phyloP scores from a whole-genome alignment of 257 asterid species.

The Solanum medicagineum region DNA sequence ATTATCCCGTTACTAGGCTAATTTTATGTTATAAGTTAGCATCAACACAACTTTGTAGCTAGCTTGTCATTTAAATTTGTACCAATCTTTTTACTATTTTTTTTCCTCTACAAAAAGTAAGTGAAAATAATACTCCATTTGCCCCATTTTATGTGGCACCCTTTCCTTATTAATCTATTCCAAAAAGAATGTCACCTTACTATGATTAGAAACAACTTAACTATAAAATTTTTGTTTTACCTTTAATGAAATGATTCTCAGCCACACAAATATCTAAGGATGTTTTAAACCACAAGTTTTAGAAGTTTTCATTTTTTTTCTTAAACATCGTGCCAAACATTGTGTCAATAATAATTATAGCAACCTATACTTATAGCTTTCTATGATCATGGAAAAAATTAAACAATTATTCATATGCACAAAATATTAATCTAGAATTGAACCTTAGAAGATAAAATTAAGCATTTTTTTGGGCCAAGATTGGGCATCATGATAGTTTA shows the following conservation, averaged over 20 bases:
- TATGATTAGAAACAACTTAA: no score
- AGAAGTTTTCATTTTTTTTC: no score
- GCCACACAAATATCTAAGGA: no score
- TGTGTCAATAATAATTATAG: background rate
- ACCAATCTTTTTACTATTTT: background rate
- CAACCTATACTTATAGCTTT: background rate
- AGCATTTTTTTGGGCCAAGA: background rate
- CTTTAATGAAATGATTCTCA: no score
- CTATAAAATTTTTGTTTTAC: no score
- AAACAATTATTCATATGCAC: background rate
- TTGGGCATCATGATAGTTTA: background rate
- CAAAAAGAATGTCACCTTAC: no score
- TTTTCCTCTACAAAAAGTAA: background rate
- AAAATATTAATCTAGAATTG: background rate
- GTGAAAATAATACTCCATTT: background rate
- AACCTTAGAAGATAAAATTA: background rate
- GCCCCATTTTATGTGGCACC: no score
- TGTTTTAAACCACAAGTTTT: no score
- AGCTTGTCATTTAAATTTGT: background rate
- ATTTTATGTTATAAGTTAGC: background rate
- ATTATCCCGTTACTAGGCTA: background rate
- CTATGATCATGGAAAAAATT: background rate
- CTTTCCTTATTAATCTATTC: no score
- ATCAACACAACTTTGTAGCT: background rate
- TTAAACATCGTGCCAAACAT: no score